Base-by-base conservation (phyloP, 2,329 filamentous ascomycete genomes). In the Fusarium continuum region DNA sequence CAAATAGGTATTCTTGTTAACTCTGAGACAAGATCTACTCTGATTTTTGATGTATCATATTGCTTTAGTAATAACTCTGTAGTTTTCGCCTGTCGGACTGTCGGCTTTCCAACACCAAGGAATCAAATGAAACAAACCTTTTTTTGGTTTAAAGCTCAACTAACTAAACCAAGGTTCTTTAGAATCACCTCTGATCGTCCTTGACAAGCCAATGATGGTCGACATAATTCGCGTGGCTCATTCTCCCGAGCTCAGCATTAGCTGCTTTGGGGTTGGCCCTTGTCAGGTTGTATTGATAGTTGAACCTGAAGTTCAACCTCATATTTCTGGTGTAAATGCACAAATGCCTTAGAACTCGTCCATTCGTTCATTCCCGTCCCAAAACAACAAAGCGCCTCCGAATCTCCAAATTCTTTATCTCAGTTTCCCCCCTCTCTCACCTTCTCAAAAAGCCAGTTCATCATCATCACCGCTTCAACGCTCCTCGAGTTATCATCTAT, bases 321-420 rank as follows among this genome's bases (percentile, higher is more conserved):
- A 71, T 71, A 71, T 71, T 70, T 70, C 70, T 67, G 67, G 68
- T 71, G 64, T 59, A 70, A 69, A 72, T 70, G 70, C 70, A 71
- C 50, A 71, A 68, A 62, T 71, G 69, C 69, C 69, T 72, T 59
- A 68, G 43, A 53, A 61, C 47, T 38, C 26, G 25, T 45, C 34
- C 52, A n/a, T 13, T 35, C 38, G 28, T 35, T 22, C 31, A 38
- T 51, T 29, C 23, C 38, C n/a, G 36, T 44, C 39, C 53, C 49
- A 46, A 68, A 66, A 66, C 51, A 53, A 55, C 53, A 65, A 50
- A 39, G 49, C 47, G 35, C 45, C 49, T 61, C 61, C 48, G 48
- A 67, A 56, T 63, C 57, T 58, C 52, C 60, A 61, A 66, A 39
- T 46, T 45, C 50, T 41, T 25, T 36, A 25, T 53, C 64, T 23